A percentile compares a stretch with the other conserved stretches of the same genome.
phyloP scores from a whole-genome alignment of 495 filamentous ascomycete species.

The Penicillium angulare region DNA sequence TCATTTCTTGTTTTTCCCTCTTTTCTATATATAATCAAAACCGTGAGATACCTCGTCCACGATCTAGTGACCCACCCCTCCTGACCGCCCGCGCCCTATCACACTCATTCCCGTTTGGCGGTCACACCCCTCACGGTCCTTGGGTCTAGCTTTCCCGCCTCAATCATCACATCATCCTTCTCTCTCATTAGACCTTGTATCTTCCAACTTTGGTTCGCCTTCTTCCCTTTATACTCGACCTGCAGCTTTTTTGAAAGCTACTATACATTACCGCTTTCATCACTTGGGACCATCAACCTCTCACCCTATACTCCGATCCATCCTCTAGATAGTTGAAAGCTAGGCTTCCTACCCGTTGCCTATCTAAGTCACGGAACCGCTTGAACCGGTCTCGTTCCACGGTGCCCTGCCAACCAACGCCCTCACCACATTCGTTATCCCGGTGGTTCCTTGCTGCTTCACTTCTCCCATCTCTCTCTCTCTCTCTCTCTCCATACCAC shows the following conservation, averaged over 20 bases:
- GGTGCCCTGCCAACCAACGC: not conserved
- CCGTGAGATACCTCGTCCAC: not conserved
- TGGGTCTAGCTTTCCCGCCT: constrained; percentile 29
- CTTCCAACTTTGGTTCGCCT: constrained; percentile 11
- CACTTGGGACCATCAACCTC: not conserved
- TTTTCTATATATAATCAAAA: not conserved
- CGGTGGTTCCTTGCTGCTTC: constrained; percentile 15
- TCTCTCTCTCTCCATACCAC: too few relatives aligned
- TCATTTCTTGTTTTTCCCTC: not conserved
- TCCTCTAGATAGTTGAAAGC: not conserved
- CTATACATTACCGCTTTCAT: not conserved
- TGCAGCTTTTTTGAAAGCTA: not conserved
- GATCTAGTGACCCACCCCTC: constrained; percentile 23
- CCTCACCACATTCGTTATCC: constrained; percentile 10
- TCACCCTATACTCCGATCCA: constrained; percentile 1
- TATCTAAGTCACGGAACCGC: not conserved
- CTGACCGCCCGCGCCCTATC: constrained; percentile 35
- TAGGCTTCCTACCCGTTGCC: not conserved
- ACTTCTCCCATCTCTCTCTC: constrained; percentile 19
- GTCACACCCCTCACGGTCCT: constrained; percentile 36
- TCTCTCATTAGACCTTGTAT: constrained; percentile 18
- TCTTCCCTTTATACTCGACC: not conserved
- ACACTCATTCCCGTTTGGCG: constrained; percentile 37
- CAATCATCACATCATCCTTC: constrained; percentile 38
- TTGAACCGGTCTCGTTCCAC: constrained; percentile 13